These are phyloP conservation scores for Amylostereum areolatum DNA, from an alignment of 1,284 basidiomycete genomes.

Conservation along the genomic window DNA sequence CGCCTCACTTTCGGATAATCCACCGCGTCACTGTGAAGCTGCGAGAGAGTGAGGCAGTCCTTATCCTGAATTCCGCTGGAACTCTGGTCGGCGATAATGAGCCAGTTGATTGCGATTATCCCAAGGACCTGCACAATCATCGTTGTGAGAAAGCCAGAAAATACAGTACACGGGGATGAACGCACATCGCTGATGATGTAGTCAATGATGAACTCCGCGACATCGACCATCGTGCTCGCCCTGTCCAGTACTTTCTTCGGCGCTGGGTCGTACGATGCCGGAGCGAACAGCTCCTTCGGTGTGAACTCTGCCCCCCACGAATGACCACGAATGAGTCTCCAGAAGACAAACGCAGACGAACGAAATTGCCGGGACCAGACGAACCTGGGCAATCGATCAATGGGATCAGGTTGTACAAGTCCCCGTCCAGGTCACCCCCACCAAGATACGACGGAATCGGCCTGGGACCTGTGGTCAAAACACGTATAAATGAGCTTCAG, in stretches of 20 bases:
- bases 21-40: slow-evolving; percentile 64
- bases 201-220: slow-evolving; percentile 69
- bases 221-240: slow-evolving; percentile 59
- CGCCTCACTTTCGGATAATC: slow-evolving; percentile 46
- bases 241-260: slow-evolving; percentile 41
- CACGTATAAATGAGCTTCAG: too few relatives aligned
- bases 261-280: slow-evolving; percentile 31
- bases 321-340: not conserved
- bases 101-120: slow-evolving; percentile 55
- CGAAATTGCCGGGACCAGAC: slow-evolving; percentile 13
- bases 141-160: too few relatives aligned
- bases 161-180: too few relatives aligned
- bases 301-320: not conserved
- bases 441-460: too few relatives aligned
- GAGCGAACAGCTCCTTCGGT: not conserved
- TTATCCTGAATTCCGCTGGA: slow-evolving; percentile 45
- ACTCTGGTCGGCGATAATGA: slow-evolving; percentile 65
- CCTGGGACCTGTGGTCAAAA: too few relatives aligned
- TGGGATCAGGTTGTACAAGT: slow-evolving; percentile 30
- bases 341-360: slow-evolving; percentile 38
- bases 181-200: slow-evolving; percentile 63
- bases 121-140: slow-evolving; percentile 59
- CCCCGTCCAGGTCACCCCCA: slow-evolving; percentile 63
- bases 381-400: slow-evolving; percentile 25
- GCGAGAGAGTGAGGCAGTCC: slow-evolving; percentile 57